Percentiles rank a stretch among this genome's conserved stretches.
Evolutionary conservation across 257 asterid species (phyloP).

Genomic region (Solanum chilense): DNA sequence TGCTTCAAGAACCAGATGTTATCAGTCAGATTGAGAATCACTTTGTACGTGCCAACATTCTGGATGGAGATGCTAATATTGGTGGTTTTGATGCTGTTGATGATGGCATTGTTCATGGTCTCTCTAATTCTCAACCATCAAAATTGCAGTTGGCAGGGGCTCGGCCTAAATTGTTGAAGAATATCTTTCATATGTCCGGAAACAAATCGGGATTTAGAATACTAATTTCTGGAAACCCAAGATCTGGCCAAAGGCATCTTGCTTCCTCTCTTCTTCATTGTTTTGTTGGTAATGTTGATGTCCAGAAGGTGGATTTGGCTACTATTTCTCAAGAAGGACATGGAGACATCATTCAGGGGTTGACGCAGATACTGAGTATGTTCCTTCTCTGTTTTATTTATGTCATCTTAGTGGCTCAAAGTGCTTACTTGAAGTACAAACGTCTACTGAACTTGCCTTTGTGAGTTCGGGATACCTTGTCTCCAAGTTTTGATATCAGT

Average conservation of each 20-base stretch:
- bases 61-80: constrained; percentile 35
- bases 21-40: constrained; percentile 50
- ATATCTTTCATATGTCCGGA: constrained; percentile 21
- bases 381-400: not conserved
- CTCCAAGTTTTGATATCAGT: not conserved
- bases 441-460: not conserved
- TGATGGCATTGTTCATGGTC: constrained; percentile 27
- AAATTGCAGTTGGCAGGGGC: constrained; percentile 38
- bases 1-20: constrained; percentile 60
- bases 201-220: constrained; percentile 65
- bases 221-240: constrained; percentile 73
- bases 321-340: constrained; percentile 85
- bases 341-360: constrained; percentile 89
- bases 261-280: constrained; percentile 90
- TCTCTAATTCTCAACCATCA: constrained; percentile 28
- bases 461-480: not conserved
- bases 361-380: constrained; percentile 76
- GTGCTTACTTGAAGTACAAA: not conserved
- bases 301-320: constrained; percentile 87
- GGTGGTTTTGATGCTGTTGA: constrained; percentile 23
- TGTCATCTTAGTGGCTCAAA: not conserved
- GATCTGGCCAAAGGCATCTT: constrained; percentile 90
- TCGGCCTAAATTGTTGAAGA: constrained; percentile 33
- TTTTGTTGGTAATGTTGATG: constrained; percentile 73
- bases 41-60: constrained; percentile 31